Evolutionary conservation across 345 rosid genomes (phyloP).

Genomic region (Brassica napus): Da-Ae NC_063441.1:20312501-20313000

Average conservation of each 20-base stretch:
- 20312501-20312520: neutral
- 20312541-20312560: conserved; percentile 8
- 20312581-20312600: conserved; percentile 93
- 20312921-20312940: conserved; percentile 87
- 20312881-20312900: conserved; percentile 89
- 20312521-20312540: neutral
- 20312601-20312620: conserved; percentile 78
- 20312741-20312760: neutral
- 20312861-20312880: conserved; percentile 81
- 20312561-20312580: conserved; percentile 79
- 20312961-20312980: conserved; percentile 36
- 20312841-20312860: conserved; percentile 47
- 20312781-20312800: conserved; percentile 2
- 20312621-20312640: conserved; percentile 95
- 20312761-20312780: neutral
- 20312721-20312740: conserved; percentile 5
- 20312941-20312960: conserved; percentile 24
- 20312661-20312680: neutral
- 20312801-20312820: neutral
- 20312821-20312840: conserved; percentile 12
- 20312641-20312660: conserved; percentile 75
- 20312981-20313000: conserved; percentile 24
- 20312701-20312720: neutral
- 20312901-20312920: conserved; percentile 67
- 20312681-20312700: neutral